Percentiles rank a stretch among this genome's conserved stretches.
Conservation (phyloP, 2,329 filamentous ascomycete species). For the Phyllosticta capitalensis region DNA sequence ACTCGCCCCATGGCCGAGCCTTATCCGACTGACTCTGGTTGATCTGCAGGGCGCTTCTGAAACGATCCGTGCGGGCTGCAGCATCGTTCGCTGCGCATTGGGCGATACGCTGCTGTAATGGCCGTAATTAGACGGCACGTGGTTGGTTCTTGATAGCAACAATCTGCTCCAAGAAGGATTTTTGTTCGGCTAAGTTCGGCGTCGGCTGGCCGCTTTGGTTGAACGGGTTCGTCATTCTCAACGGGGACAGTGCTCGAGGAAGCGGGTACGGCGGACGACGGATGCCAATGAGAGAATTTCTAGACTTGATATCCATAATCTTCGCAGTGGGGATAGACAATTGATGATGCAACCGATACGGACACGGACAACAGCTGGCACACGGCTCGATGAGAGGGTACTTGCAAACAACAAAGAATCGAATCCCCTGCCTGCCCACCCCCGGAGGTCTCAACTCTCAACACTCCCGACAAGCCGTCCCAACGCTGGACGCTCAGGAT, state of each 20-base stretch:
- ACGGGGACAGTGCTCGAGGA: background rate
- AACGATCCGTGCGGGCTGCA: slow-evolving; percentile 84
- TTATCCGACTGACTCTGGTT: background rate
- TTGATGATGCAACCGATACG: background rate
- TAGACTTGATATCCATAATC: background rate
- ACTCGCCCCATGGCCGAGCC: background rate
- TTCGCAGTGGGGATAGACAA: background rate
- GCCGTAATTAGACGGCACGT: background rate
- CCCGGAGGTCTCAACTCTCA: background rate
- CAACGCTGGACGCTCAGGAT: too few relatives aligned
- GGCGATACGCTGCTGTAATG: slow-evolving; percentile 77
- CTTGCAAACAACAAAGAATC: too few relatives aligned
- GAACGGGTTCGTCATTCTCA: background rate
- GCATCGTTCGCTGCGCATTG: slow-evolving; percentile 79
- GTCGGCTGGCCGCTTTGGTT: background rate
- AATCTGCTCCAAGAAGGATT: background rate
- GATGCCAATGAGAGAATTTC: background rate
- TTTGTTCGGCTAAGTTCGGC: background rate
- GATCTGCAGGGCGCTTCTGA: slow-evolving; percentile 58
- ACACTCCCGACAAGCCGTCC: background rate
- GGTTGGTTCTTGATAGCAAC: background rate
- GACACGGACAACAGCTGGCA: background rate
- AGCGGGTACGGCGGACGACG: background rate
- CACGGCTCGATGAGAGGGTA: too few relatives aligned
- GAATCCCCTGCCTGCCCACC: too few relatives aligned